phyloP scores from a whole-genome alignment of 2,329 filamentous ascomycete species.

The Xylaria sp. region DNA sequence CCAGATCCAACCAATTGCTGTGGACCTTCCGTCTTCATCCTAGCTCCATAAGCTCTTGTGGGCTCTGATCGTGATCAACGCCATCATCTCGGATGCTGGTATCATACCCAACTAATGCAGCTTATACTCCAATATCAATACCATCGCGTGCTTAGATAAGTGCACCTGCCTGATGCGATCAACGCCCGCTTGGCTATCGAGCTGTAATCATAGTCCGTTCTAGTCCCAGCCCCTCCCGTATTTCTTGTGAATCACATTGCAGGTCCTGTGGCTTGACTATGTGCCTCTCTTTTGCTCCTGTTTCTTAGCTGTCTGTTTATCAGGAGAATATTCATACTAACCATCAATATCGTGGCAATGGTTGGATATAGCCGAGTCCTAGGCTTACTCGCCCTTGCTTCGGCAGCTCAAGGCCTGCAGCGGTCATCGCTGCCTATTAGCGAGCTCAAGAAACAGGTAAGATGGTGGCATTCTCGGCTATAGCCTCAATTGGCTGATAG shows the following conservation, averaged over 20 bases:
- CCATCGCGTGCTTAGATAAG: slow-evolving; percentile 16
- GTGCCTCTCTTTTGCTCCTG: slow-evolving; percentile 25
- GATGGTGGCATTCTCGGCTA: background rate
- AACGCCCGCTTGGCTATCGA: slow-evolving; percentile 26
- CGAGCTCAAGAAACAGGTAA: slow-evolving; percentile 48
- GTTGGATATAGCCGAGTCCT: slow-evolving; percentile 34
- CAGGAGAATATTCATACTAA: slow-evolving; percentile 27
- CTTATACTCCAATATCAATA: slow-evolving; percentile 20
- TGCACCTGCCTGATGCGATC: slow-evolving; percentile 36
- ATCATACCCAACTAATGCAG: slow-evolving; percentile 24
- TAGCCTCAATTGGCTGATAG: background rate
- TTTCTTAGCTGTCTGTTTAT: slow-evolving; percentile 23
- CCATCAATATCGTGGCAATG: slow-evolving; percentile 33
- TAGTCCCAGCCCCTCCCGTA: slow-evolving; percentile 6
- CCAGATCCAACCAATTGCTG: background rate
- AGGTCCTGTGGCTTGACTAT: slow-evolving; percentile 9
- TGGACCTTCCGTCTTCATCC: slow-evolving; percentile 45
- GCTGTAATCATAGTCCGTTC: slow-evolving; percentile 16
- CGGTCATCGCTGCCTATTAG: slow-evolving; percentile 46
- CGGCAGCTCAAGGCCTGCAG: slow-evolving; percentile 43
- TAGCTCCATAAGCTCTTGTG: slow-evolving; percentile 31
- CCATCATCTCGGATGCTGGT: slow-evolving; percentile 13
- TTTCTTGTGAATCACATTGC: slow-evolving; percentile 17
- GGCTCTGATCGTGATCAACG: slow-evolving; percentile 25
- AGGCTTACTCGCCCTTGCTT: slow-evolving; percentile 42